Evolutionary conservation across 768 basidiomycete genomes (phyloP).

Genomic region (Psilocybe azurescens): DNA sequence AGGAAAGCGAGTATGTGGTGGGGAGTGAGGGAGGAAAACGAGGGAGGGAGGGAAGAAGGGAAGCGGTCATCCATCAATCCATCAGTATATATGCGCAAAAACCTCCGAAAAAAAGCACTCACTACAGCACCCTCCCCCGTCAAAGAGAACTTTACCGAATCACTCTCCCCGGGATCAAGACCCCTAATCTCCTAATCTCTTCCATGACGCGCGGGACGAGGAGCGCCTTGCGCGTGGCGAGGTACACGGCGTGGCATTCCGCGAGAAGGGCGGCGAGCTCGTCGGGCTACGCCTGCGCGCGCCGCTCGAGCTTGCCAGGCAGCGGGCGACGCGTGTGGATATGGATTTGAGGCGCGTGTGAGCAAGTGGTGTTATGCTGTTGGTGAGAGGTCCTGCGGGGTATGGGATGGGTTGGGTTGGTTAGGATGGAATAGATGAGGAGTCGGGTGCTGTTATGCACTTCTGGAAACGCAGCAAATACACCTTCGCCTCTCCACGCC

Average conservation of each 20-base stretch:
- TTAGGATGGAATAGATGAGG: no score
- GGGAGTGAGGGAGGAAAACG: no score
- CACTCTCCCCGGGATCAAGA: slow-evolving; percentile 62
- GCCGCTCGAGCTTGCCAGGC: slow-evolving; percentile 83
- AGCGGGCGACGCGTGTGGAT: slow-evolving; percentile 77
- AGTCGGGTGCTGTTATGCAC: slow-evolving; percentile 71
- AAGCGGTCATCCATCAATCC: no score
- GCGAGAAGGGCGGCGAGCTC: slow-evolving; percentile 79
- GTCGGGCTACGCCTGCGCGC: slow-evolving; percentile 78
- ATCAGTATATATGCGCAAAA: no score
- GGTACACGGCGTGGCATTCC: slow-evolving; percentile 90
- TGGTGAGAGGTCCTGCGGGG: slow-evolving; percentile 59
- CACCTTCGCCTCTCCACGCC: slow-evolving; percentile 90
- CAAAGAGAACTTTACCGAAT: no score
- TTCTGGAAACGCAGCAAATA: slow-evolving; percentile 98
- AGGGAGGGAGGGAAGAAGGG: no score
- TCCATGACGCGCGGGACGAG: slow-evolving; percentile 75
- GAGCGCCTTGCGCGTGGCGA: slow-evolving; percentile 72
- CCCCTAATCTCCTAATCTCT: slow-evolving; percentile 67
- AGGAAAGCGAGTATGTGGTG: no score
- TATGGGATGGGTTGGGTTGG: no score
- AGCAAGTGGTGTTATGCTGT: slow-evolving; percentile 85
- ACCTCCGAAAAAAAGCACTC: no score
- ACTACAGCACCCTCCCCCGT: slow-evolving; percentile 36
- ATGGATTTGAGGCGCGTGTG: slow-evolving; percentile 83